Percentiles rank a stretch among this genome's conserved stretches.
Evolutionary conservation across 192 early-diverging fungal genomes (phyloP).

Genomic region (Coemansia sp.): DNA sequence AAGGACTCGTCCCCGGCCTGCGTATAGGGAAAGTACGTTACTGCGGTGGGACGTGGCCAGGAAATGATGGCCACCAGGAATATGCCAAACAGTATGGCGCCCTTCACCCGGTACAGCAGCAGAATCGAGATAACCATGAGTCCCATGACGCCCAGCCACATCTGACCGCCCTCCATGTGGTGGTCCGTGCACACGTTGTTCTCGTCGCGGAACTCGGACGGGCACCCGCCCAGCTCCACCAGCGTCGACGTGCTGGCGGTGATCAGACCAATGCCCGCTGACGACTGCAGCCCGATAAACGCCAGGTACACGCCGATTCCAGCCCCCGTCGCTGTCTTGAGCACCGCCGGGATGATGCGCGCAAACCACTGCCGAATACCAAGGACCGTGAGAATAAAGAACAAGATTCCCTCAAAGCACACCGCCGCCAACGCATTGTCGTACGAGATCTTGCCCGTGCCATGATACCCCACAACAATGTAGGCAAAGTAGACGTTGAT

Average conservation of each 20-base stretch:
- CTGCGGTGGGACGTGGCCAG: constrained; percentile 60
- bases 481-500: constrained; percentile 81
- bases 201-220: constrained; percentile 51
- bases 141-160: constrained; percentile 68
- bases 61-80: constrained; percentile 63
- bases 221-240: constrained; percentile 67
- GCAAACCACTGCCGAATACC: constrained; percentile 80
- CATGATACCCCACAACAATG: constrained; percentile 75
- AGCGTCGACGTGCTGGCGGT: constrained; percentile 56
- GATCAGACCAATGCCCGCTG: constrained; percentile 76
- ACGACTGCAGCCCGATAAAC: constrained; percentile 73
- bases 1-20: constrained; percentile 55
- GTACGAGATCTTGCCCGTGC: constrained; percentile 68
- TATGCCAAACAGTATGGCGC: constrained; percentile 67
- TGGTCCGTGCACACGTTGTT: constrained; percentile 54
- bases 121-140: constrained; percentile 64
- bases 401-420: constrained; percentile 76
- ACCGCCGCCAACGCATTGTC: constrained; percentile 66
- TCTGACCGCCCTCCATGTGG: constrained; percentile 58
- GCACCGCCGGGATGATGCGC: constrained; percentile 59
- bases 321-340: constrained; percentile 68
- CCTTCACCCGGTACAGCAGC: constrained; percentile 60
- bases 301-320: constrained; percentile 76
- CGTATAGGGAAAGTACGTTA: constrained; percentile 76
- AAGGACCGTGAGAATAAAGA: constrained; percentile 66